A percentile compares a stretch with the other conserved stretches of the same genome.
Evolutionary conservation across 257 asterid species (phyloP).

Genomic region (Przewalskia tangutica): DNA sequence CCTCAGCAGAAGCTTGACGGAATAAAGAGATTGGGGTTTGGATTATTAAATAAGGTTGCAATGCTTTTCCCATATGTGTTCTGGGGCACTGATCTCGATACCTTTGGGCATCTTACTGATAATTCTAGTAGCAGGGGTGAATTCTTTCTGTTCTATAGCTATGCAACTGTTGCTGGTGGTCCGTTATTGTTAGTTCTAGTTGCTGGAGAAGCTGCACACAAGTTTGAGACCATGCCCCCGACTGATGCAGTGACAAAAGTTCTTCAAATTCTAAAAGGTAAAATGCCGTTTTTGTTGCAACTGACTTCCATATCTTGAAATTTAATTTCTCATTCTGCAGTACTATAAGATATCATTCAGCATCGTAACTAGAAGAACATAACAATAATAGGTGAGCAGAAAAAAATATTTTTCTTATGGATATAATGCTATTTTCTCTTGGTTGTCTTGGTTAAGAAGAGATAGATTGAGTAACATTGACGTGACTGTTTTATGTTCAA

Average conservation of each 20-base stretch:
- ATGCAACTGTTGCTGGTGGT: constrained; percentile 95
- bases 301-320: neutral
- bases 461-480: neutral
- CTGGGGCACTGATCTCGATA: constrained; percentile 95
- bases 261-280: constrained; percentile 90
- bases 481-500: neutral
- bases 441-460: neutral
- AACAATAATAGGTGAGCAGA: neutral
- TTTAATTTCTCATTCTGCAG: neutral
- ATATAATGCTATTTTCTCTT: neutral
- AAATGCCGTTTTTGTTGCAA: neutral
- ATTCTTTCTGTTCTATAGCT: constrained; percentile 92
- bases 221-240: constrained; percentile 74
- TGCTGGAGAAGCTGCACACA: constrained; percentile 97
- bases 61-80: constrained; percentile 84
- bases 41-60: constrained; percentile 87
- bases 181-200: constrained; percentile 90
- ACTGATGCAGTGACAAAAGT: constrained; percentile 63
- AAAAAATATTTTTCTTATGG: neutral
- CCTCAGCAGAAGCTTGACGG: constrained; percentile 97
- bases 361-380: neutral
- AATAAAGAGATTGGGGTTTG: constrained; percentile 86
- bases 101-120: constrained; percentile 85
- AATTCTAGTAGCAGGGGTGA: constrained; percentile 75
- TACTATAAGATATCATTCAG: neutral